Percentiles rank a stretch among this genome's conserved stretches.
These are phyloP conservation scores for Cymbopogon citratus DNA, from an alignment of 176 grass and related monocot species.

Conservation along the genomic window DNA sequence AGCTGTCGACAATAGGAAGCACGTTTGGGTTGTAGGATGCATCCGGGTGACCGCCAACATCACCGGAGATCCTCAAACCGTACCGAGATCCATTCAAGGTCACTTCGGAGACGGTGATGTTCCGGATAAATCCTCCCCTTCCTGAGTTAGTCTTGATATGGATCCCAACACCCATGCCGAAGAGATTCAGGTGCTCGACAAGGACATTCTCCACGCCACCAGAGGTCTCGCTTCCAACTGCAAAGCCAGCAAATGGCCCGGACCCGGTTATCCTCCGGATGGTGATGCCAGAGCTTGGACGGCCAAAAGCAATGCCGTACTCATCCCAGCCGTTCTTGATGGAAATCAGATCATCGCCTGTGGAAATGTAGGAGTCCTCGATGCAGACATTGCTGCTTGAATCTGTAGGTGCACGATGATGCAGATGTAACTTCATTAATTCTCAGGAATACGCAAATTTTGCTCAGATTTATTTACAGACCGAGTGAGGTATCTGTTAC, in stretches of 20 bases:
- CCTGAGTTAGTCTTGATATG: conserved; percentile 72
- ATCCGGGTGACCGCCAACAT: conserved; percentile 62
- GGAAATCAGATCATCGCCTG: conserved; percentile 67
- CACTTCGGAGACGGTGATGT: conserved; percentile 62
- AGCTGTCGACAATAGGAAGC: conserved; percentile 39
- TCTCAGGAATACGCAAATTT: neutral
- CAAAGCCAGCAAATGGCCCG: conserved; percentile 54
- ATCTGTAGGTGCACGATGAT: conserved; percentile 31
- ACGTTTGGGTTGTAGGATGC: conserved; percentile 34
- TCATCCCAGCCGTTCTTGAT: conserved; percentile 81
- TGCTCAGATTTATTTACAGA: conserved; percentile 6
- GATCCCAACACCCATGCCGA: conserved; percentile 44
- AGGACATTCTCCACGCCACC: conserved; percentile 59
- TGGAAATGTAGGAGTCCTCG: conserved; percentile 72
- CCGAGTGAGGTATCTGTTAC: conserved; percentile 9
- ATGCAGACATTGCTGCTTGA: conserved; percentile 74
- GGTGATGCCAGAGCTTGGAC: conserved; percentile 59
- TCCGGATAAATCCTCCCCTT: conserved; percentile 64
- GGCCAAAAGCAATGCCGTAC: conserved; percentile 64
- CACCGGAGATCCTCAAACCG: conserved; percentile 48
- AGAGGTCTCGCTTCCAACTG: conserved; percentile 67
- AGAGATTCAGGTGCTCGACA: conserved; percentile 55
- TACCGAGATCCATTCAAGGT: conserved; percentile 49
- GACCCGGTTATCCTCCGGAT: conserved; percentile 56
- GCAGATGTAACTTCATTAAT: neutral